Evolutionary conservation across 441 rosid species (phyloP).

Genomic region (Adansonia grandidieri): DNA sequence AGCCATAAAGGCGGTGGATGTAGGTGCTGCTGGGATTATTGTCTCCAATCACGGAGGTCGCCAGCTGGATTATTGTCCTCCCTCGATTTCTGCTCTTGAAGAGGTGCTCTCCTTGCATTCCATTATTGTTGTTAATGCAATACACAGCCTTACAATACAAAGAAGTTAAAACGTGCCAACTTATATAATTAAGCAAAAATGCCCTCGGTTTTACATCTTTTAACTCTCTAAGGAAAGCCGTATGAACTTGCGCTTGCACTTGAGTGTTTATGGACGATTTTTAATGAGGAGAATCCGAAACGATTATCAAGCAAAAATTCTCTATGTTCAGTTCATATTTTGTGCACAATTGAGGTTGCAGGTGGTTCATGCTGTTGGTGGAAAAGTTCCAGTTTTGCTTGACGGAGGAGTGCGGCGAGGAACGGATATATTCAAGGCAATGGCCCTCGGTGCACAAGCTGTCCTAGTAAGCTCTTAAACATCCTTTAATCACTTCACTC

Average conservation of each 20-base stretch:
- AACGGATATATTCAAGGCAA: conserved; percentile 85
- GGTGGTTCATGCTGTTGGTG: conserved; percentile 72
- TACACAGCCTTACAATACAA: background rate
- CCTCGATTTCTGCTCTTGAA: conserved; percentile 45
- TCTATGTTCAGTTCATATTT: background rate
- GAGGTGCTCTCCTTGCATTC: conserved; percentile 33
- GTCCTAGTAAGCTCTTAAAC: conserved; percentile 59
- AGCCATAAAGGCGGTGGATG: conserved; percentile 47
- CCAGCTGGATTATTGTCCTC: conserved; percentile 49
- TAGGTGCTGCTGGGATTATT: conserved; percentile 45
- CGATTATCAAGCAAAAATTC: background rate
- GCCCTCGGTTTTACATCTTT: background rate
- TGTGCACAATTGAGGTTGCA: conserved; percentile 35
- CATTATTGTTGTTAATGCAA: background rate
- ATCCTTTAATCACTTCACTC: background rate
- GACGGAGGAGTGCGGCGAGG: conserved; percentile 93
- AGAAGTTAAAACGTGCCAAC: background rate
- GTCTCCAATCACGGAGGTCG: conserved; percentile 57
- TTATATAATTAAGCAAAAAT: background rate
- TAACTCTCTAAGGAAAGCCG: background rate
- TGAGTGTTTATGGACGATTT: background rate
- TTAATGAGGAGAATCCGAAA: background rate
- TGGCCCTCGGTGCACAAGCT: conserved; percentile 88
- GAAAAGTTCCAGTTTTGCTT: conserved; percentile 70
- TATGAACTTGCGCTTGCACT: background rate